phyloP scores from a whole-genome alignment of 2,329 filamentous ascomycete genomes.

The Gremmenia infestans region DNA sequence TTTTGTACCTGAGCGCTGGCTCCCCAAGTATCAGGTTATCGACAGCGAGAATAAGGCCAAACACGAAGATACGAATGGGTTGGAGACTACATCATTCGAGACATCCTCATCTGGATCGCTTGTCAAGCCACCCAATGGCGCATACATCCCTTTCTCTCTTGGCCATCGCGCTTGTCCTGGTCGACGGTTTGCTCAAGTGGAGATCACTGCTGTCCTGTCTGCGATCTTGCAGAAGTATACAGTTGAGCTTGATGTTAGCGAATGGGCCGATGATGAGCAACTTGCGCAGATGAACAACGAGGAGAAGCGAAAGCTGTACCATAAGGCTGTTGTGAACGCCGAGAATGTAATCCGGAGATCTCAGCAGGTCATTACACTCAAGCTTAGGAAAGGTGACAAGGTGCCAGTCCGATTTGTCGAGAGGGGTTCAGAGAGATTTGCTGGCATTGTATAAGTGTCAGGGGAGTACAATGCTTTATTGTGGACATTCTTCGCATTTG shows the following conservation, averaged over 20 bases:
- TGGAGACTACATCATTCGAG: conserved; percentile 9
- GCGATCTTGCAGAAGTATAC: conserved; percentile 22
- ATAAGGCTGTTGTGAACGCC: conserved; percentile 16
- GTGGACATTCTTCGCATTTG: too few relatives aligned
- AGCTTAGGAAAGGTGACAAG: conserved; percentile 19
- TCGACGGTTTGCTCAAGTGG: conserved; percentile 33
- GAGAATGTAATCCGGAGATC: conserved; percentile 14
- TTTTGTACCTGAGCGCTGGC: conserved; percentile 54
- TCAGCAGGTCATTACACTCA: conserved; percentile 21
- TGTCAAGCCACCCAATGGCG: conserved; percentile 26
- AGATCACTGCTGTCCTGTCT: conserved; percentile 31
- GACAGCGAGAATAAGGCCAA: conserved; percentile 2
- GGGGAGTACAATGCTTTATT: too few relatives aligned
- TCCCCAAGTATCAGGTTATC: conserved; percentile 24
- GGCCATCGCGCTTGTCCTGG: conserved; percentile 36
- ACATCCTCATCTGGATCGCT: conserved; percentile 12
- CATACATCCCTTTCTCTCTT: conserved; percentile 33
- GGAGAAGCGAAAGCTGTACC: conserved; percentile 22
- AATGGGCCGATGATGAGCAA: conserved; percentile 27
- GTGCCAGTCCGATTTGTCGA: conserved; percentile 24
- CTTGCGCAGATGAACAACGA: conserved; percentile 18
- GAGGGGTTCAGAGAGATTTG: conserved; percentile 26
- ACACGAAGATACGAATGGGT: neutral
- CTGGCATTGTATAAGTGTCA: neutral
- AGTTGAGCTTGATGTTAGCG: conserved; percentile 27